Conservation (phyloP, 495 filamentous ascomycete species). For the Xylaria acuta region DNA sequence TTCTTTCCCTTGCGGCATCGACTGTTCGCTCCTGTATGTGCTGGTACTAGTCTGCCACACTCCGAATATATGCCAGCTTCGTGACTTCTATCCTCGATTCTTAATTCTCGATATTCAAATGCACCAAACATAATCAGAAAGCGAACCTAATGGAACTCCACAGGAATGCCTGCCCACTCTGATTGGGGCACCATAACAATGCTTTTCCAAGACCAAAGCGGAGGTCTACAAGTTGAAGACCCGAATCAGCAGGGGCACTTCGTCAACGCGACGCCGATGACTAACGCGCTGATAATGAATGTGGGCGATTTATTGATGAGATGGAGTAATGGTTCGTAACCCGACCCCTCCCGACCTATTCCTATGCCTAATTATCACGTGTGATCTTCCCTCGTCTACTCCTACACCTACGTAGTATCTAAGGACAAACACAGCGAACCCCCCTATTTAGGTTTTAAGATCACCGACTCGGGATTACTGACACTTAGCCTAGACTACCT, state of each 20-base stretch:
- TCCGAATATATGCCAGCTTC: neutral
- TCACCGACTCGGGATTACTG: neutral
- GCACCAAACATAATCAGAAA: neutral
- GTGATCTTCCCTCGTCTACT: too few species aligned
- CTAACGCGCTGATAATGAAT: slow-evolving; percentile 63
- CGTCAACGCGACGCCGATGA: slow-evolving; percentile 56
- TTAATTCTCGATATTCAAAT: neutral
- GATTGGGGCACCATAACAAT: slow-evolving; percentile 60
- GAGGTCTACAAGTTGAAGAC: slow-evolving; percentile 66
- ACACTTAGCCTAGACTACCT: slow-evolving; percentile 49
- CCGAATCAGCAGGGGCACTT: slow-evolving; percentile 55
- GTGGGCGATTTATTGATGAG: slow-evolving; percentile 65
- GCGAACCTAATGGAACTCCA: neutral
- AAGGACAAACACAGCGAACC: neutral
- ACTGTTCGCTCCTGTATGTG: neutral
- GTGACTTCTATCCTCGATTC: neutral
- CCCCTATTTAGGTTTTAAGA: neutral
- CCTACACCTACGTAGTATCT: neutral
- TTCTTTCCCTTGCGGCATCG: neutral
- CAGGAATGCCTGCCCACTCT: slow-evolving; percentile 57
- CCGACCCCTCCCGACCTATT: neutral
- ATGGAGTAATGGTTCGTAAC: slow-evolving; percentile 62
- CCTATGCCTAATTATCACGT: too few species aligned
- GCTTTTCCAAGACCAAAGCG: slow-evolving; percentile 58
- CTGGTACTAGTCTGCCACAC: neutral